Evolutionary conservation across 1,284 basidiomycete genomes (phyloP).

Genomic region (Ceratobasidium sp.): DNA sequence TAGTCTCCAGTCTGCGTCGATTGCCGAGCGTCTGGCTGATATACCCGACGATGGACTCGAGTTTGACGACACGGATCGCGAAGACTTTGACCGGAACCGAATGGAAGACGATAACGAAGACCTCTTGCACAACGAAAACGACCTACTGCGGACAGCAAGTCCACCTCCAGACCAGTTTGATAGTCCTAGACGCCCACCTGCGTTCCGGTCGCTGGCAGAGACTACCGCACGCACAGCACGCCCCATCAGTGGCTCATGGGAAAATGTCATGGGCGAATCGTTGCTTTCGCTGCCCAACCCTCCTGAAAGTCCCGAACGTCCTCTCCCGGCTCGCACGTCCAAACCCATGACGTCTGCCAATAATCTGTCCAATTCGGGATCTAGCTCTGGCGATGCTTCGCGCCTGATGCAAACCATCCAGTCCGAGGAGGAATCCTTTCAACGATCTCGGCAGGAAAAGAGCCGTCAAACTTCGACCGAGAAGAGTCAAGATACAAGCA

Average conservation of each 20-base stretch:
- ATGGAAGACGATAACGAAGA: slow-evolving; percentile 41
- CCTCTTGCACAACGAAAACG: slow-evolving; percentile 32
- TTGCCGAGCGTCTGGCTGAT: slow-evolving; percentile 35
- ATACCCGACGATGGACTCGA: slow-evolving; percentile 39
- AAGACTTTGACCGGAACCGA: slow-evolving; percentile 39
- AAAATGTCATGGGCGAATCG: slow-evolving; percentile 36
- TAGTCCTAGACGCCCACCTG: slow-evolving; percentile 12
- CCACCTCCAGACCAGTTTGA: slow-evolving; percentile 8
- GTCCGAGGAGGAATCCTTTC: slow-evolving; percentile 35
- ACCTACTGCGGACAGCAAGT: slow-evolving; percentile 27
- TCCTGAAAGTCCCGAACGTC: slow-evolving; percentile 16
- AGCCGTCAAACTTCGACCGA: slow-evolving; percentile 1
- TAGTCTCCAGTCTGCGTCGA: slow-evolving; percentile 37
- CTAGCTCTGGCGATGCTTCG: slow-evolving; percentile 17
- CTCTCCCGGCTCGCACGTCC: background rate
- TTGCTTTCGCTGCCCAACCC: slow-evolving; percentile 24
- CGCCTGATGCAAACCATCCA: slow-evolving; percentile 36
- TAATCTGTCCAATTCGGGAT: background rate
- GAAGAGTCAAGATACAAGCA: slow-evolving; percentile 1
- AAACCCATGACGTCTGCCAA: background rate
- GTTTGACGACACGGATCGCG: slow-evolving; percentile 41
- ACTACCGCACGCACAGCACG: background rate
- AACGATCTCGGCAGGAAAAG: slow-evolving; percentile 24
- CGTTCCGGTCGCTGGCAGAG: background rate
- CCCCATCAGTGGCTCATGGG: slow-evolving; percentile 39